Evolutionary conservation across 345 rosid species (phyloP).

Genomic region (Geranium rotundifolium): DNA sequence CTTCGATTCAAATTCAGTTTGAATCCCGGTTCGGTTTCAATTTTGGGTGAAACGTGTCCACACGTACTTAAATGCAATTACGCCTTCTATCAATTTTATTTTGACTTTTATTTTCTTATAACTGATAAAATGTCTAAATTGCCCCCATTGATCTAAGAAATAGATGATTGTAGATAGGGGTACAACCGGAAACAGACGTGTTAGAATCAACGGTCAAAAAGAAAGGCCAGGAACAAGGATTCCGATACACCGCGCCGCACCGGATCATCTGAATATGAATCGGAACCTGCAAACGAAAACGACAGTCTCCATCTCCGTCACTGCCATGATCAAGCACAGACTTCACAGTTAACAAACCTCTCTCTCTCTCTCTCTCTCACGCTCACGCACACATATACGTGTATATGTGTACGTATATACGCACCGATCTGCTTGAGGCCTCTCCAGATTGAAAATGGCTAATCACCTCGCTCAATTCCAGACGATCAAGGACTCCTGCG

Average conservation of each 20-base stretch:
- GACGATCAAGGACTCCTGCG: conserved; percentile 57
- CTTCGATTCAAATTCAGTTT: no score
- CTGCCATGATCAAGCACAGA: neutral
- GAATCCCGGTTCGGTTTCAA: no score
- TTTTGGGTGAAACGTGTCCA: no score
- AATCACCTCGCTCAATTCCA: conserved; percentile 89
- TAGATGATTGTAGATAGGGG: no score
- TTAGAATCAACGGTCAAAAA: neutral
- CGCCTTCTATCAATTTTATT: no score
- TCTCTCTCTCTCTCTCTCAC: neutral
- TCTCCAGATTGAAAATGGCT: conserved; percentile 62
- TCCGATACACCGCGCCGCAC: neutral
- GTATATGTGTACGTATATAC: neutral
- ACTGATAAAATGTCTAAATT: no score
- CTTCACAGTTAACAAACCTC: neutral
- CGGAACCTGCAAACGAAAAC: neutral
- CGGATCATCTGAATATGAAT: neutral
- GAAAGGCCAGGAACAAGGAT: neutral
- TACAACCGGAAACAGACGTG: no score
- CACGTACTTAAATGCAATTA: no score
- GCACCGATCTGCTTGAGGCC: conserved; percentile 3
- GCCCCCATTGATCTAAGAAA: no score
- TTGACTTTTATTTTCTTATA: no score
- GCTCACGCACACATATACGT: neutral
- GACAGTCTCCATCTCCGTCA: neutral